A percentile compares a stretch with the other conserved stretches of the same genome.
These are phyloP conservation scores for Haplosporangium sp. DNA, from an alignment of 371 early-diverging fungal genomes.

Conservation along the genomic window DNA sequence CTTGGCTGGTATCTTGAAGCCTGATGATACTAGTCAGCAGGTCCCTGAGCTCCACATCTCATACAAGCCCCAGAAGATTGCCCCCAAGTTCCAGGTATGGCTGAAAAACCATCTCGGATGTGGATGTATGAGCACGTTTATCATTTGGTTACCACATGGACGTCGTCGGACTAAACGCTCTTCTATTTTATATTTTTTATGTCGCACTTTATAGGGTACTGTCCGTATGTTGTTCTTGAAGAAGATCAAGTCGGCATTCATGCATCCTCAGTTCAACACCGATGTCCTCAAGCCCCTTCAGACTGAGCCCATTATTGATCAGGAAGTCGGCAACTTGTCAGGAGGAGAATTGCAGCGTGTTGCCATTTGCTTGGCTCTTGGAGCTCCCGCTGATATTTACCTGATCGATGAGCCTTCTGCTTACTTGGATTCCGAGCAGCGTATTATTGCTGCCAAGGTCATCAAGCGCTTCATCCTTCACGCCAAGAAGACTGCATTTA, in stretches of 20 bases:
- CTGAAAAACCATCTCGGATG: neutral
- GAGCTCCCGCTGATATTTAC: constrained; percentile 98
- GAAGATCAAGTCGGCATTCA: constrained; percentile 93
- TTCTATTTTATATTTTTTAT: neutral
- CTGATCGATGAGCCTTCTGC: constrained; percentile 99
- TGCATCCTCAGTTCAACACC: constrained; percentile 97
- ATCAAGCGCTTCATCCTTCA: constrained; percentile 99
- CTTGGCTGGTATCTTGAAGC: constrained; percentile 90
- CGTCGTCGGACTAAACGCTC: neutral
- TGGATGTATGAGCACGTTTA: neutral
- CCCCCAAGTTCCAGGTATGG: constrained; percentile 88
- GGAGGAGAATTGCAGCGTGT: constrained; percentile 99
- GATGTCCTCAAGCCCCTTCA: constrained; percentile 98
- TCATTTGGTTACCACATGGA: neutral
- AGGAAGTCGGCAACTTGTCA: constrained; percentile 92
- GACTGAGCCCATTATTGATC: constrained; percentile 96
- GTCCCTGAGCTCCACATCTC: constrained; percentile 92
- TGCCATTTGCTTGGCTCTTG: constrained; percentile 96
- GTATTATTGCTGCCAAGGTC: constrained; percentile 99
- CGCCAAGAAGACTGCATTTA: constrained; percentile 98
- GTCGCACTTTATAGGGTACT: constrained; percentile 69
- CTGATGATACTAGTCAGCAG: constrained; percentile 86
- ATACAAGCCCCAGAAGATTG: constrained; percentile 99
- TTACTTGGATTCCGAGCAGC: constrained; percentile 99
- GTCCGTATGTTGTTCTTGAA: constrained; percentile 96